Base-by-base conservation (phyloP, 176 grass and related monocot species). In the Carex scoparia region DNA sequence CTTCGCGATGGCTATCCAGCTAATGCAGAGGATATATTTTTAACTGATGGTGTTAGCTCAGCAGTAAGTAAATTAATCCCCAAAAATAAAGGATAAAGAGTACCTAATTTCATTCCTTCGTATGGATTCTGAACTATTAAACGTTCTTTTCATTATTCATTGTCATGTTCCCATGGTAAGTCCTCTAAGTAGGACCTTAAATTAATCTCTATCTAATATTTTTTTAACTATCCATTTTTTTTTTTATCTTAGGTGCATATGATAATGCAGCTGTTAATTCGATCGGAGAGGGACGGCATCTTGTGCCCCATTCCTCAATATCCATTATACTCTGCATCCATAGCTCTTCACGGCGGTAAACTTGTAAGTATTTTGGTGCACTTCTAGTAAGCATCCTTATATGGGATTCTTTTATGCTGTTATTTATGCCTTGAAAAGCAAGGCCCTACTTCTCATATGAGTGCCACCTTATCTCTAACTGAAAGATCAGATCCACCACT, bases 291-390 rank as follows among this genome's bases (percentile, higher is more conserved):
- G 86, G 94, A 97, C 40, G 91, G 74, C 28, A 89, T 97, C 87
- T 57, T 97, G 78, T 90, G 94, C 62, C 91, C 94, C 48, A 83
- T 94, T 15, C 94, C 91, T 42, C 91, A 97, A 42, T 94, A 94
- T 76, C 91, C 94, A 0, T 82, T 97, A 38, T 97, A 97, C 80
- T 92, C 94, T 5, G 91, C 83, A 16, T 87, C 90, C 35, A 94
- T 97, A 61, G 57, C 86, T 38, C 94, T 97, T 84, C 91, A 94
- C 65, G 94, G 94, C 68, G 94, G 94, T 66, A 91, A 88, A 42
- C 90, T 90, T 85, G 94, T 94, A 94, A 33, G 76, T 28, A 83
- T 46, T 72, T 0, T 49, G 19, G n/a, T 19, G 4, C 81, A 28
- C 19, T 7, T 27, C 65, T 54, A 38, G 12, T 23, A 49, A 30